Percentiles rank a stretch among this genome's conserved stretches.
Evolutionary conservation across 345 rosid species (phyloP).

Genomic region (Streptanthus diversifolius): DNA sequence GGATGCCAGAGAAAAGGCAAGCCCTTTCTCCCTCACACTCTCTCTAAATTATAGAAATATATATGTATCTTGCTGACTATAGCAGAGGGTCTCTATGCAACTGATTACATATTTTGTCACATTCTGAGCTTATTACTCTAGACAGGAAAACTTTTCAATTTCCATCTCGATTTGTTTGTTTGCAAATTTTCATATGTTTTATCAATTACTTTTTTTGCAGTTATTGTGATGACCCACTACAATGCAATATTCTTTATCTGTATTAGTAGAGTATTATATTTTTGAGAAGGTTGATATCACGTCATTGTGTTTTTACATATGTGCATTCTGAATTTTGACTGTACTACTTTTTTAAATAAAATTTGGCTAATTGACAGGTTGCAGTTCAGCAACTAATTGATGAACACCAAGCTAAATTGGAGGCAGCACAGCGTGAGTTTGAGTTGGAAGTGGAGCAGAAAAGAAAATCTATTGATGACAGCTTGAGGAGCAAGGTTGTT

Average conservation of each 20-base stretch:
- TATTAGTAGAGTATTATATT: neutral
- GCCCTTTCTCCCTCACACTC: conserved; percentile 5
- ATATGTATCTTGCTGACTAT: neutral
- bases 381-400: conserved; percentile 76
- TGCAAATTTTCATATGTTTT: neutral
- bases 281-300: neutral
- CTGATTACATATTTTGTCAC: neutral
- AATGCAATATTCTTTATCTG: neutral
- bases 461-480: conserved; percentile 69
- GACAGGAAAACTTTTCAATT: neutral
- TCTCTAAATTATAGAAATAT: neutral
- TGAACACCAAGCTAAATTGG: conserved; percentile 73
- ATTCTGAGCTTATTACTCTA: neutral
- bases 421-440: conserved; percentile 60
- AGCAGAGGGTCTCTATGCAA: neutral
- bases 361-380: conserved; percentile 40
- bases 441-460: conserved; percentile 75
- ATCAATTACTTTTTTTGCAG: neutral
- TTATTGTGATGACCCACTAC: neutral
- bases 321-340: conserved; percentile 12
- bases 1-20: conserved; percentile 75
- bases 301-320: neutral
- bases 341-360: conserved; percentile 20
- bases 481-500: conserved; percentile 55
- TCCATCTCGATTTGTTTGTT: neutral